Percentiles rank a stretch among this genome's conserved stretches.
Evolutionary conservation across 805 yeast species (phyloP).

Genomic region (Candida morakotiae): DNA sequence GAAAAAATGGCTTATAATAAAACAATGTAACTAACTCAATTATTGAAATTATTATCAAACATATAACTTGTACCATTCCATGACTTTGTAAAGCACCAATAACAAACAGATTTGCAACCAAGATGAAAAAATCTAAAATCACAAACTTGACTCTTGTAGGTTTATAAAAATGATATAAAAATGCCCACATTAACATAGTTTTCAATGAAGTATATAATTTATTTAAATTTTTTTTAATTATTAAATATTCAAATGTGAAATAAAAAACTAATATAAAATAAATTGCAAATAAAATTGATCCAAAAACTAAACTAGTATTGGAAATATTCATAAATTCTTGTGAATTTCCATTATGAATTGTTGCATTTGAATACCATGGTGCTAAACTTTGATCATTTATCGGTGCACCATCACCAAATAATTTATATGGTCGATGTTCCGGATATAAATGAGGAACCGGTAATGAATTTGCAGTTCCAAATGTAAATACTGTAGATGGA

Average conservation of each 20-base stretch:
- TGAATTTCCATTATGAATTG: background rate
- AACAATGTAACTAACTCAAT: slow-evolving; percentile 20
- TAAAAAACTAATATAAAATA: slow-evolving; percentile 19
- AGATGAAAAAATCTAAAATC: slow-evolving; percentile 28
- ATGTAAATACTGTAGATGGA: slow-evolving; percentile 5
- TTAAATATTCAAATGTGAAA: slow-evolving; percentile 25
- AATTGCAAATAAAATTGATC: slow-evolving; percentile 22
- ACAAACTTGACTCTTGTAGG: slow-evolving; percentile 40
- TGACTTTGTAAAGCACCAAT: slow-evolving; percentile 42
- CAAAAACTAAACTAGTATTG: slow-evolving; percentile 18
- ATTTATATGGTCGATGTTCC: background rate
- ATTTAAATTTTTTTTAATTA: slow-evolving; percentile 19
- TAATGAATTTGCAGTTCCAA: background rate
- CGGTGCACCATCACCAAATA: background rate
- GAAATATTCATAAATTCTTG: slow-evolving; percentile 3
- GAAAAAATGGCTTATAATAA: slow-evolving; percentile 23
- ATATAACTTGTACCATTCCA: slow-evolving; percentile 42
- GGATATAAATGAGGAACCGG: background rate
- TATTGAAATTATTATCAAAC: slow-evolving; percentile 34
- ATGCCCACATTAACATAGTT: slow-evolving; percentile 44
- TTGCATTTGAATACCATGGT: background rate
- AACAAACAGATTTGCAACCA: slow-evolving; percentile 34
- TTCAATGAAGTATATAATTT: slow-evolving; percentile 46
- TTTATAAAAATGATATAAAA: slow-evolving; percentile 38
- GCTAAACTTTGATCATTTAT: background rate